Percentiles rank a stretch among this genome's conserved stretches.
These are phyloP conservation scores for Limnomonas spitsbergensis DNA, from an alignment of 139 green algal species.

Conservation along the genomic window DNA sequence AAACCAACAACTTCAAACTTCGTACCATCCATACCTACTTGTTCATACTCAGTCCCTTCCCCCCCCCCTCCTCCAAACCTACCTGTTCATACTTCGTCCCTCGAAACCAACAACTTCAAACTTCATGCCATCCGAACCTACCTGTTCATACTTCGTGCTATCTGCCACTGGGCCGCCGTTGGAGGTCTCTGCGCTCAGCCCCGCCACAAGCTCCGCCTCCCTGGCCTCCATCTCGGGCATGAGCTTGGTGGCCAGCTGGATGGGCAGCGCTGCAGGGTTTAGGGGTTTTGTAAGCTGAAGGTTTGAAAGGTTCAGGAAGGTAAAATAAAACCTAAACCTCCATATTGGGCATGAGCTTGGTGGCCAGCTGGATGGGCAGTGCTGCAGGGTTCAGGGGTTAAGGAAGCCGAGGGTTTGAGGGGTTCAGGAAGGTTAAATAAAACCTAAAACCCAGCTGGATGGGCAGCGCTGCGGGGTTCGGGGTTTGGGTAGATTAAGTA, in stretches of 20 bases:
- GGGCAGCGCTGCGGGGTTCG: constrained; percentile 14
- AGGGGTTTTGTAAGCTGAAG: too few species aligned
- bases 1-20: too few species aligned
- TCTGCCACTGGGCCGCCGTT: too few species aligned
- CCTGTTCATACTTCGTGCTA: background rate
- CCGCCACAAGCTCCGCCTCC: too few species aligned
- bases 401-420: too few species aligned
- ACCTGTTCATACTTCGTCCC: background rate
- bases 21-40: too few species aligned
- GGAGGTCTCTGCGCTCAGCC: too few species aligned
- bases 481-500: too few species aligned
- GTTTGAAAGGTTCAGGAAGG: too few species aligned
- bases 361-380: constrained; percentile 4
- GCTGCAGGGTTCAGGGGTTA: too few species aligned
- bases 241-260: constrained; percentile 11
- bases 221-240: constrained; percentile 3
- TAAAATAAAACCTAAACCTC: background rate
- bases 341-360: constrained; percentile 10
- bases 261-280: constrained; percentile 16
- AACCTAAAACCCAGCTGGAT: background rate
- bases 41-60: background rate
- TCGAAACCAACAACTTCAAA: background rate
- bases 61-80: background rate
- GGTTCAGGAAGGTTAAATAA: too few species aligned
- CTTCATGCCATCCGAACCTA: background rate